Evolutionary conservation across 768 basidiomycete genomes (phyloP).

Genomic region (Mycena venus): DNA sequence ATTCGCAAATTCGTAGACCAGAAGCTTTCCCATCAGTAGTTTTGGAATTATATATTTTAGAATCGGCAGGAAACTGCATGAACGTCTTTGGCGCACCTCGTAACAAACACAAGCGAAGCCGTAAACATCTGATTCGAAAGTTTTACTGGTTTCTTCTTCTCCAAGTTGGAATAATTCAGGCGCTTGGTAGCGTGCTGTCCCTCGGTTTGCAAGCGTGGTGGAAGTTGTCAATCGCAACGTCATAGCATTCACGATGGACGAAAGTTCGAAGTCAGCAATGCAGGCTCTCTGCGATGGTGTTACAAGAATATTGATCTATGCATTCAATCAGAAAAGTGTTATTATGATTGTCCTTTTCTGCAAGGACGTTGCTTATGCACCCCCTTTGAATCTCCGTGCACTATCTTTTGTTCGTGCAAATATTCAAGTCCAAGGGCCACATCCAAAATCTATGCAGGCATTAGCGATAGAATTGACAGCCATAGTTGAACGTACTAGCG

Average conservation of each 20-base stretch:
- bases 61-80: neutral
- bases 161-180: conserved; percentile 43
- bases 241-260: conserved; percentile 39
- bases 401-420: conserved; percentile 28
- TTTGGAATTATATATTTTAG: neutral
- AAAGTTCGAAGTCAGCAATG: conserved; percentile 13
- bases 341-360: neutral
- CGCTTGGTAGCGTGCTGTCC: too few relatives aligned
- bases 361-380: neutral
- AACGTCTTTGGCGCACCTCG: conserved; percentile 40
- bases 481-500: neutral
- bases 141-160: neutral
- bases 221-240: conserved; percentile 32
- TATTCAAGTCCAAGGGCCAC: conserved; percentile 22
- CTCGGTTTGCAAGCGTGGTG: conserved; percentile 35
- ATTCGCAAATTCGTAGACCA: neutral
- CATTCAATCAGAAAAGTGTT: too few relatives aligned
- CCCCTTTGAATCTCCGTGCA: conserved; percentile 28
- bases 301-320: too few relatives aligned
- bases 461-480: neutral
- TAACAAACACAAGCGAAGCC: conserved; percentile 57
- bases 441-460: neutral
- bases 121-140: conserved; percentile 24
- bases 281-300: too few relatives aligned
- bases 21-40: neutral